Evolutionary conservation across 257 asterid species (phyloP).

Genomic region (Paraleonurus japonicus): DNA sequence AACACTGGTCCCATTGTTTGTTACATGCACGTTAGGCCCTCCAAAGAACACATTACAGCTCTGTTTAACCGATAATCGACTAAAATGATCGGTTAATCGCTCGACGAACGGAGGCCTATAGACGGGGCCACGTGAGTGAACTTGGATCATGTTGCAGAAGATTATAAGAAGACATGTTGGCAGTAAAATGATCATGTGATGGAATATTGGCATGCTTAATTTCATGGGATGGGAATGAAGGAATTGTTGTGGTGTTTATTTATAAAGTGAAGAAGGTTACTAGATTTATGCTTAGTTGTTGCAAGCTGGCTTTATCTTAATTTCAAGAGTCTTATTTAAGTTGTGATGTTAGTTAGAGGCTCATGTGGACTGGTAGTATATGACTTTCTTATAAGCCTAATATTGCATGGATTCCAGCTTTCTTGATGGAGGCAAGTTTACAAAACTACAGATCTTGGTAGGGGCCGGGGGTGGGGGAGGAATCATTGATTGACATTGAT

Average conservation of each 20-base stretch:
- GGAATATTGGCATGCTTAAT: slow-evolving; percentile 37
- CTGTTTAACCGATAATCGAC: slow-evolving; percentile 37
- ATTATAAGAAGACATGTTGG: slow-evolving; percentile 20
- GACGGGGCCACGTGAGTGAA: slow-evolving; percentile 50
- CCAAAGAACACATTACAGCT: slow-evolving; percentile 58
- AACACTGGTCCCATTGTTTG: slow-evolving; percentile 54
- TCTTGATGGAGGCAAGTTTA: neutral
- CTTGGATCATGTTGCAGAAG: slow-evolving; percentile 28
- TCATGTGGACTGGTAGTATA: slow-evolving; percentile 44
- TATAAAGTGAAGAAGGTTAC: slow-evolving; percentile 8
- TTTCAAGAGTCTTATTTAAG: slow-evolving; percentile 28
- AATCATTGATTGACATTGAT: neutral
- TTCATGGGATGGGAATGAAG: slow-evolving; percentile 5
- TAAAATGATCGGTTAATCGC: slow-evolving; percentile 46
- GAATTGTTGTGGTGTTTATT: slow-evolving; percentile 31
- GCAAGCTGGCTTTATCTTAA: slow-evolving; percentile 62
- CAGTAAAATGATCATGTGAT: slow-evolving; percentile 11
- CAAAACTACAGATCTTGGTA: slow-evolving; percentile 4
- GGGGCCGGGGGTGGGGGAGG: slow-evolving; percentile 5
- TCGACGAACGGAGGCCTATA: slow-evolving; percentile 74
- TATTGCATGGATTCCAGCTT: slow-evolving; percentile 29
- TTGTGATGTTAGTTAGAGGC: slow-evolving; percentile 32
- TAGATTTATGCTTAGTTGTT: slow-evolving; percentile 59
- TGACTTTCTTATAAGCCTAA: slow-evolving; percentile 40
- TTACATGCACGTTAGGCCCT: slow-evolving; percentile 45